Evolutionary conservation across 805 yeast genomes (phyloP), one percentile per base, ranked within the genome.

Genomic region (Candida ipomoeae): DNA sequence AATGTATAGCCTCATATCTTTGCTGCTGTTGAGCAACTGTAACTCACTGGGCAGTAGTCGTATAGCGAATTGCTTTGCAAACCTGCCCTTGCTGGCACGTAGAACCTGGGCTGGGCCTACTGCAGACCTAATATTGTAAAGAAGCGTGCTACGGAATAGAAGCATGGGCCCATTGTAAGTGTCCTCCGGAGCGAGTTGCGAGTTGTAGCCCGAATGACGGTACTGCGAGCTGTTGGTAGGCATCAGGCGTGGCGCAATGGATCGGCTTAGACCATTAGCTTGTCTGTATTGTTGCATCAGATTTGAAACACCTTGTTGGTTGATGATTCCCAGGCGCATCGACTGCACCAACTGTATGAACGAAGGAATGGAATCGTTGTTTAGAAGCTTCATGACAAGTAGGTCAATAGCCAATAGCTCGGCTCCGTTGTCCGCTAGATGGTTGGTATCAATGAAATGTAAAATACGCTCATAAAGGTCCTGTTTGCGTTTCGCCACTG

Each of bases 381-480:
- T 53, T 2, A 58, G 55, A 10, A 75, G 69, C 50, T 70, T 69
- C 21, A 68, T 58, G 13, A 82, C 74, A 14, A 82, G 52, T 31
- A 74, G 67, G 33, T 74, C 68, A 14, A 80, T 62, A 1, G 83
- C 75, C 40, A 71, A 62, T 23, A 82, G 63, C 48, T 80, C 67
- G 42, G 75, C 71, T 5, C 62, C 58, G 48, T 77, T 80, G 18
- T 69, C 64, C n/a, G 62, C 58, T 3, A 69, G 61, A 33, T 62
- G 58, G 1, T 82, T 82, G 40, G 67, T 70, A 29, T 68, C 67
- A 35, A 83, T 55, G 55, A 70, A 77, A n/a, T 66, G 68, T 45
- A 68, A 62, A 6, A 88, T 64, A 33, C 89, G 71, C 34, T 80
- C 82, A 48, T 77, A 76, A 13, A 87, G 65, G 33, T 80, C 85